Evolutionary conservation across 2,329 filamentous ascomycete genomes (phyloP), one percentile per base, ranked within the genome.

Genomic region (Xylariaceae sp.): DNA sequence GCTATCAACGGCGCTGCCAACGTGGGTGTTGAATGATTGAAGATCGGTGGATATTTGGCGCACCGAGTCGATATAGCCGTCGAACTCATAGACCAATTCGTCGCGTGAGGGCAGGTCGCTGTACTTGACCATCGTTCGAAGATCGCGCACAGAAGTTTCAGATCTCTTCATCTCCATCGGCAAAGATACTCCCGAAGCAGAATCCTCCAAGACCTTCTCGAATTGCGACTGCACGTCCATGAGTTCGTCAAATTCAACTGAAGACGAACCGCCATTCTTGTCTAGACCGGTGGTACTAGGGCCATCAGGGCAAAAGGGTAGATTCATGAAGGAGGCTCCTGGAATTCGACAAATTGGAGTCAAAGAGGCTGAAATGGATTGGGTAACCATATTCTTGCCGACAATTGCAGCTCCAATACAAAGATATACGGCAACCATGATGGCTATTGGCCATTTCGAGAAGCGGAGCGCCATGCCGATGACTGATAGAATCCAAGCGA

Each of bases 111-210:
- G 79, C 1, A 93, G 70, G 19, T 79, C 75, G 55, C 84, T 88
- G 65, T 83, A 82, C 32, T 79, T 75, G 25, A 94, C 85, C 36
- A 90, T 74, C 21, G 80, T 83, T 23, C 85, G 80, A 20, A 93
- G 68, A 56, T 91, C 87, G 33, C 87, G 79, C 27, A 93, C 82
- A 1, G 84, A 82, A 2, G 80, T 73, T 64, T 92, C 86, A 3
- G 83, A 83, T 8, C 81, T 77, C 68, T 89, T 91, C 82, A 93
- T 90, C 55, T 88, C 85, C 55, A 86, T 72, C 0, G 87, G 87
- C 3, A 93, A 67, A 1, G 80, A 80, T 2, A 83, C 79, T 1
- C 82, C 80, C 19, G 82, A 75, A 1, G 80, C 77, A 14, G 80
- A 81, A 47, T 81, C 79, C 54, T 87, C 79, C 4, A 93, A 67